These are phyloP conservation scores for Candida wancherniae DNA, from an alignment of 805 yeast species.

Conservation along the genomic window DNA sequence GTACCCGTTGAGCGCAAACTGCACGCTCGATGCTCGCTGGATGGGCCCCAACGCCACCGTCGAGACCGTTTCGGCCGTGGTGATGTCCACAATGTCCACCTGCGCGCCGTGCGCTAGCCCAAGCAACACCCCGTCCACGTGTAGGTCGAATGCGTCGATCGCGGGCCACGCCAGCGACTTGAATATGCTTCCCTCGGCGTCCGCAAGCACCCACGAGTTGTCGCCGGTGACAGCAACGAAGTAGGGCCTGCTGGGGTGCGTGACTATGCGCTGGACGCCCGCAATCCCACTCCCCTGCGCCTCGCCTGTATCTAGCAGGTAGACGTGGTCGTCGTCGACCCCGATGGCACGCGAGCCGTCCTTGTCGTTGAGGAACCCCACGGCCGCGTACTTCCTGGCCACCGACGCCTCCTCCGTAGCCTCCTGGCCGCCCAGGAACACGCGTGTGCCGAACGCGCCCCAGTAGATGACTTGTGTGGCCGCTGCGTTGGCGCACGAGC, in stretches of 20 bases:
- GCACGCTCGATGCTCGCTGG: slow-evolving; percentile 21
- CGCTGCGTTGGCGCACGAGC: slow-evolving; percentile 10
- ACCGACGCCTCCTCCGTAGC: slow-evolving; percentile 13
- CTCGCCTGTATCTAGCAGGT: slow-evolving; percentile 2
- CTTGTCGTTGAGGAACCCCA: slow-evolving; percentile 7
- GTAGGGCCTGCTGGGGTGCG: slow-evolving; percentile 14
- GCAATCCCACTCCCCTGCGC: background rate
- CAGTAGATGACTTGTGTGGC: background rate
- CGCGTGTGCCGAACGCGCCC: background rate
- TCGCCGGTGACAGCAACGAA: slow-evolving; percentile 13
- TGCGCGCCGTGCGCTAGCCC: slow-evolving; percentile 28
- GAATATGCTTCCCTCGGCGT: slow-evolving; percentile 7
- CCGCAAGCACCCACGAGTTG: slow-evolving; percentile 9
- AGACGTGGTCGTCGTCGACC: slow-evolving; percentile 5
- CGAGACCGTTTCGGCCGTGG: slow-evolving; percentile 33
- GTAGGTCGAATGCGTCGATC: slow-evolving; percentile 28
- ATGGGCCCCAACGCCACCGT: slow-evolving; percentile 20
- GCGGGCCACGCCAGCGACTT: slow-evolving; percentile 9
- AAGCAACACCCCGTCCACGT: slow-evolving; percentile 46
- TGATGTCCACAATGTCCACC: slow-evolving; percentile 36
- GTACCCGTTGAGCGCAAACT: slow-evolving; percentile 62
- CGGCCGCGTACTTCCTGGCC: slow-evolving; percentile 6
- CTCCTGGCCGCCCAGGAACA: background rate
- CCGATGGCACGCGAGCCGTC: slow-evolving; percentile 5
- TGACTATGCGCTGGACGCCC: slow-evolving; percentile 2